Evolutionary conservation across 306 rosid genomes (phyloP), one percentile per base, ranked within the genome.

Genomic region (Vigna radiata): DNA sequence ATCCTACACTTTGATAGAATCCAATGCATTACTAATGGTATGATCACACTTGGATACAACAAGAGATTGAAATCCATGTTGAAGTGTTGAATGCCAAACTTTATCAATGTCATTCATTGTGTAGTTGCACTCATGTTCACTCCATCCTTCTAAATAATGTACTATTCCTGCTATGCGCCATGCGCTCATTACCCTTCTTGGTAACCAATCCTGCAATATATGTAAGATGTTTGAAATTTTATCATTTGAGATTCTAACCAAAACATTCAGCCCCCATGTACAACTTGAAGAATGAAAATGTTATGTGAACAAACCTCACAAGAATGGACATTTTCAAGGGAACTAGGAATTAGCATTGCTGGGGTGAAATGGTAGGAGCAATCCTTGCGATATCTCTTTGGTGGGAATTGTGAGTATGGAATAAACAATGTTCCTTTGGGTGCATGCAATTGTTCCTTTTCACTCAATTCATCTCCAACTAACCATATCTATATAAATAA

Each of bases 371-470:
- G 83, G 83, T 87, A 93, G 50, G 37, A 86, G 73, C 96, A 93
- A 3, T 93, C 98, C 70, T 83, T 68, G 21, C 93, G 90, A 13
- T 80, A 17, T 78, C 75, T 75, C 65, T 74, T 91, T 11, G 88
- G 93, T 54, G 97, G 93, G 69, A 93, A 83, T 61, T 87, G 96
- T 2, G 93, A 88, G 70, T 85, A 89, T 16, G 97, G 97, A 73
- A 91, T 58, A 6, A 58, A 58, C 2, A 58, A 25, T 41, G 98
- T 84, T 74, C 97, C 93, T 80, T 86, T 88, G 2, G 85, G 83
- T 68, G 95, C 97, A 17, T 80, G 87, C 18, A 56, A 0, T 0
- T 93, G 96, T 81, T 93, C 96, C 50, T 89, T 88, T 60, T 87
- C 44, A 0, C 8, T 82, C 36, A 87, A 21, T 50, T 86, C 89